Evolutionary conservation across 1,284 basidiomycete genomes (phyloP), one percentile per base, ranked within the genome.

Genomic region (Retiboletus flavoniger): DNA sequence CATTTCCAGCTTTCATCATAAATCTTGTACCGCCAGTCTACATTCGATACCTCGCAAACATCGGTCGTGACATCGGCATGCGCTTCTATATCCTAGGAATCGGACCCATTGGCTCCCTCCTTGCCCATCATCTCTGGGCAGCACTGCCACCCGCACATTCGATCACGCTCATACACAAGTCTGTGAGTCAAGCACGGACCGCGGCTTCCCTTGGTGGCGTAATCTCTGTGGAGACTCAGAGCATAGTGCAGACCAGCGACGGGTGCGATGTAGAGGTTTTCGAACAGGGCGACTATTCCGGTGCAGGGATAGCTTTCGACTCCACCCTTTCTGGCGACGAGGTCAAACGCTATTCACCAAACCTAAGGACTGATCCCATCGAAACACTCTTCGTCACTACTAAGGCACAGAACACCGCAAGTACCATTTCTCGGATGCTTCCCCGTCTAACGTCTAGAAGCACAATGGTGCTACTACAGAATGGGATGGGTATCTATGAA

Each of bases 401-500:
- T 53, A 96, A 95, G 69, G 87, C 91, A 1, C 79, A 85, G 19
- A 75, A 82, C 13, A 89, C 89, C 0, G 47, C 85, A 0, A 61
- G 69, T 2, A 85, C 88, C 3, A 66, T 98, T 31, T 71, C 75
- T 24, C 66, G 73, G 4, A 78, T 98, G 47, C 71, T 81, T 6
- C 81, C 81, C 9, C 83, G 93, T 19, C 72, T 98, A 28, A 78
- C 80, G 5, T 72, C 80, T 0, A 70, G 80, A 50, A 89, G 87
- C 42, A 97, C 95, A 26, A 84, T 98, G 59, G 90, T 96, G 1
- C 81, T 99, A 7, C 72, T 97, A 47, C 92, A 97, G 68, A 98
- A 98, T 69, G 95, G 87, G 69, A 77, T 97, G 86, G 95, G 94
- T 16, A 77, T 96, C 14, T 90, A 95, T 70, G 95, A 98, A 63